phyloP scores from a whole-genome alignment of 768 basidiomycete species.

The Phylloporus rhodoxanthus region DNA sequence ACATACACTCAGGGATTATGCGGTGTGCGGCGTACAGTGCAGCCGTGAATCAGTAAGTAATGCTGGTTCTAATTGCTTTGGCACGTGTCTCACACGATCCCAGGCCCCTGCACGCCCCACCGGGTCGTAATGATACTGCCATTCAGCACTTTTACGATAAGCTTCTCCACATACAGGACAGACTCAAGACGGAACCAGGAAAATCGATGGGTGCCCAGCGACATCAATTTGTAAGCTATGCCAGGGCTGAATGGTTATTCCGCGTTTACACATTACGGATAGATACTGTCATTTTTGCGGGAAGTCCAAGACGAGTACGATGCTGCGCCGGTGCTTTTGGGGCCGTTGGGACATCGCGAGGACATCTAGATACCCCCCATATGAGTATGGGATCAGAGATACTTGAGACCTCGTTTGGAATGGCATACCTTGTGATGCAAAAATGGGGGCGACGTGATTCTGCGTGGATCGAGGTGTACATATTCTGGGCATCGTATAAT shows the following conservation, averaged over 20 bases:
- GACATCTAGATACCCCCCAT: neutral
- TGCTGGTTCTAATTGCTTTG: too few relatives aligned
- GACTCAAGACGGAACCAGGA: conserved; percentile 74
- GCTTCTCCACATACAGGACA: conserved; percentile 63
- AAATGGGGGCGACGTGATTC: neutral
- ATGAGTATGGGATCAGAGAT: neutral
- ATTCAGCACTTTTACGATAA: conserved; percentile 87
- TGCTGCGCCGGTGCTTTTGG: neutral
- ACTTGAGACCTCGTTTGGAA: neutral
- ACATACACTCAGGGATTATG: conserved; percentile 44
- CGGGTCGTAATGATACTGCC: conserved; percentile 50
- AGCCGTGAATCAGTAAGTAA: conserved; percentile 42
- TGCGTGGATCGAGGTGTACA: too few relatives aligned
- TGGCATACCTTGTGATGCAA: neutral
- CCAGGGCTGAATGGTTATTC: too few relatives aligned
- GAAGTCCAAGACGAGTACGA: conserved; percentile 53
- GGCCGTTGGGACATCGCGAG: neutral
- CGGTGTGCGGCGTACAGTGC: conserved; percentile 64
- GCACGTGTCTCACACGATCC: conserved; percentile 1
- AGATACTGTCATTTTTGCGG: conserved; percentile 63
- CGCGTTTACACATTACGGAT: neutral
- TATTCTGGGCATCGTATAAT: too few relatives aligned
- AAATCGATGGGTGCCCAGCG: conserved; percentile 61
- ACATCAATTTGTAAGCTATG: conserved; percentile 58
- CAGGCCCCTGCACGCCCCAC: conserved; percentile 42